These are phyloP conservation scores for Xenosphaeropsis pyriputrescens DNA, from an alignment of 2,329 filamentous ascomycete species.

Conservation along the genomic window DNA sequence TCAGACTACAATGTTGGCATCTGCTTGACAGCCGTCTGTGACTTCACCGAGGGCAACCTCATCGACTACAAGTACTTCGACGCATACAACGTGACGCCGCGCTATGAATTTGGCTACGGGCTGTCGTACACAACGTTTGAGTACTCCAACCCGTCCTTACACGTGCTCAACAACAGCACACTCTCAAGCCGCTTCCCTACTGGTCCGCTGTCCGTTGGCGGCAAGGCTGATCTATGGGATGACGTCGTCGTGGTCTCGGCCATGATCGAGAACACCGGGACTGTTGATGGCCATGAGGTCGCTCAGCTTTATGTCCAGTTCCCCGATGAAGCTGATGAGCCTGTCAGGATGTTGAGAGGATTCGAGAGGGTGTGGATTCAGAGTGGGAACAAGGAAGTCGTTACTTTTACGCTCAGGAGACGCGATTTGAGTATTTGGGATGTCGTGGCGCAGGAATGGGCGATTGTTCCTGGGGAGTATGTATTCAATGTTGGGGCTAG, in stretches of 20 bases:
- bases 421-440: conserved; percentile 54
- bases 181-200: conserved; percentile 26
- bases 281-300: conserved; percentile 36
- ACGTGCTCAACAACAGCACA: conserved; percentile 8
- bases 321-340: conserved; percentile 12
- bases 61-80: conserved; percentile 76
- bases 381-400: conserved; percentile 25
- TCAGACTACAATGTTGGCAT: conserved; percentile 54
- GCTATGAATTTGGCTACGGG: conserved; percentile 72
- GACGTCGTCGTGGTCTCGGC: conserved; percentile 35
- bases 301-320: conserved; percentile 26
- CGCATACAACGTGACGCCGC: conserved; percentile 40
- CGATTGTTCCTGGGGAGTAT: not conserved
- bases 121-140: conserved; percentile 67
- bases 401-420: conserved; percentile 37
- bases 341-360: conserved; percentile 45
- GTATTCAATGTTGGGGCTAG: conserved; percentile 4
- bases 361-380: conserved; percentile 41
- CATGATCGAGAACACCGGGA: conserved; percentile 40
- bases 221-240: conserved; percentile 37
- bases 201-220: conserved; percentile 33
- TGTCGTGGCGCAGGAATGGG: conserved; percentile 41
- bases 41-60: conserved; percentile 66
- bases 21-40: conserved; percentile 44
- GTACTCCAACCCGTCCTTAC: conserved; percentile 46